Percentiles rank a stretch among this genome's conserved stretches.
These are phyloP conservation scores for Mallotus nudiflorus DNA, from an alignment of 345 rosid genomes.

Conservation along the genomic window DNA sequence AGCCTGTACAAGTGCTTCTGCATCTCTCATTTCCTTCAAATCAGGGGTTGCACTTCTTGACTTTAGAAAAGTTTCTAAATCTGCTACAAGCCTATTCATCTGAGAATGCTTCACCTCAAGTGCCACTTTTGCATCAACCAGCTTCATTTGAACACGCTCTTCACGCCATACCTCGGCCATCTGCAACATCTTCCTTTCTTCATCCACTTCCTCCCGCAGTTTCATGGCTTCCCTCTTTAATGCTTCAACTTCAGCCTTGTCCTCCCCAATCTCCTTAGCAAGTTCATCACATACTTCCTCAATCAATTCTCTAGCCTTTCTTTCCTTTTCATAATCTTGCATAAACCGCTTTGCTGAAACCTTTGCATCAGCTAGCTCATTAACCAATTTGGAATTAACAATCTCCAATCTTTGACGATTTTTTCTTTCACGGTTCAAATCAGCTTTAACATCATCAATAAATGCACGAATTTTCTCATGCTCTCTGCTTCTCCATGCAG, in stretches of 20 bases:
- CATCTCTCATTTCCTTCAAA: conserved; percentile 42
- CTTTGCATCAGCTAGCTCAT: conserved; percentile 76
- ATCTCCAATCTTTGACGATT: conserved; percentile 66
- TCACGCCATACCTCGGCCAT: conserved; percentile 99
- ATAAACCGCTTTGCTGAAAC: conserved; percentile 52
- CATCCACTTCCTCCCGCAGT: conserved; percentile 68
- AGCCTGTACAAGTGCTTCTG: conserved; percentile 49
- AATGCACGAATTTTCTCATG: conserved; percentile 81
- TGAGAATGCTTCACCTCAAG: conserved; percentile 54
- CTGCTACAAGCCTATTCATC: conserved; percentile 61
- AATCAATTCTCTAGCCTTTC: conserved; percentile 61
- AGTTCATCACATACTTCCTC: conserved; percentile 95
- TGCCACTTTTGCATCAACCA: conserved; percentile 76
- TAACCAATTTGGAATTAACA: conserved; percentile 66
- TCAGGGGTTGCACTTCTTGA: conserved; percentile 43
- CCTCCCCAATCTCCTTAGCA: conserved; percentile 79
- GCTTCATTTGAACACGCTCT: conserved; percentile 95
- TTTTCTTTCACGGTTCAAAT: conserved; percentile 68
- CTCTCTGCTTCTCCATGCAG: conserved; percentile 77
- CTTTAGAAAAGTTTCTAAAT: conserved; percentile 53
- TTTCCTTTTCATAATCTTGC: conserved; percentile 74
- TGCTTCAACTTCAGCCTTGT: conserved; percentile 74
- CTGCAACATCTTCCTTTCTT: conserved; percentile 90
- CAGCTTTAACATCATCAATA: conserved; percentile 63
- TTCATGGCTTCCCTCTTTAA: conserved; percentile 64